These are phyloP conservation scores for Nicotiana benthamiana DNA, from an alignment of 257 asterid genomes.

Conservation along the genomic window DNA sequence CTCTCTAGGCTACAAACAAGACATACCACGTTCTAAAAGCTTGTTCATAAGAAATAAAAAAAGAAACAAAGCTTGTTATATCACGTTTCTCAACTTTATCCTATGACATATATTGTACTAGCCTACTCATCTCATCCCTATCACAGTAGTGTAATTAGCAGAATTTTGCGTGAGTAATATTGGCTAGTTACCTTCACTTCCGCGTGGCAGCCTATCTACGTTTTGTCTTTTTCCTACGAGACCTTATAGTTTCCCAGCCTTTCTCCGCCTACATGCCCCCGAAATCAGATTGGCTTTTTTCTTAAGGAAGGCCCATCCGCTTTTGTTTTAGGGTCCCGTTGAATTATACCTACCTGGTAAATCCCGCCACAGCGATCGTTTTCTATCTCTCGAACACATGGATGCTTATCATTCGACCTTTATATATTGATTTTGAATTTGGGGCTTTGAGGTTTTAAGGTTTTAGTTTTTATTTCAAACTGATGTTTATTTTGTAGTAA, in stretches of 20 bases:
- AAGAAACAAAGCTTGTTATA: background rate
- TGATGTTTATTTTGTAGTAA: background rate
- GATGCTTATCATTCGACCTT: too few relatives aligned
- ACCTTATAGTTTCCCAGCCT: too few relatives aligned
- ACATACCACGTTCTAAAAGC: constrained; percentile 1
- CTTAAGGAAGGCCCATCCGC: too few relatives aligned
- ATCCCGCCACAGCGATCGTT: too few relatives aligned
- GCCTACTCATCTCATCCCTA: background rate
- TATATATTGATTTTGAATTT: background rate
- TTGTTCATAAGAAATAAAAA: background rate
- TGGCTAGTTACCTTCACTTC: too few relatives aligned
- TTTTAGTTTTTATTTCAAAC: background rate
- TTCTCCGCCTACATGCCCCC: too few relatives aligned
- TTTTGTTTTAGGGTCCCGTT: too few relatives aligned
- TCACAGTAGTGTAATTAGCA: background rate
- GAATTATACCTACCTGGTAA: too few relatives aligned
- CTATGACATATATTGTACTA: background rate
- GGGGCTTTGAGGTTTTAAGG: background rate
- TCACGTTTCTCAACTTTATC: background rate
- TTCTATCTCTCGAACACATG: too few relatives aligned
- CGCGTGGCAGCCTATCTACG: too few relatives aligned
- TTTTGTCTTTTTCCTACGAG: too few relatives aligned
- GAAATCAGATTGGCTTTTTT: too few relatives aligned
- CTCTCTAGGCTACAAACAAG: background rate
- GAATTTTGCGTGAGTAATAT: background rate